Conservation (phyloP, 2,329 filamentous ascomycete species). For the Penicillium polonicum region DNA sequence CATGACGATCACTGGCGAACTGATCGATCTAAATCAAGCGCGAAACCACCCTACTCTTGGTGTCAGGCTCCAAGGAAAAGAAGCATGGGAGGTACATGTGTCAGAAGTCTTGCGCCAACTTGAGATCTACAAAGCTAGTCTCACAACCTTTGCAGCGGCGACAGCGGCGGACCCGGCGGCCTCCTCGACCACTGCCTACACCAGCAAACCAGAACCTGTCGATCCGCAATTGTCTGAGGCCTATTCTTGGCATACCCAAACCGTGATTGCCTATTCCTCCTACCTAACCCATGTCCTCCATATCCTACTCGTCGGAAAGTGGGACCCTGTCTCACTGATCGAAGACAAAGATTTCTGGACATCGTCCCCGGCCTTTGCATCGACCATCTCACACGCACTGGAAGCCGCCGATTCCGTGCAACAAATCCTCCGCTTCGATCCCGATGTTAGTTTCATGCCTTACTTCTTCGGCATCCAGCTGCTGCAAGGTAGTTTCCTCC, state of each 20-base stretch:
- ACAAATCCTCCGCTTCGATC: slow-evolving; percentile 85
- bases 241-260: slow-evolving; percentile 66
- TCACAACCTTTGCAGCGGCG: slow-evolving; percentile 48
- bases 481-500: slow-evolving; percentile 82
- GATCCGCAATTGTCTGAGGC: slow-evolving; percentile 34
- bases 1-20: slow-evolving; percentile 89
- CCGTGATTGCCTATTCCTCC: slow-evolving; percentile 83
- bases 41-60: slow-evolving; percentile 86
- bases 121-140: slow-evolving; percentile 74
- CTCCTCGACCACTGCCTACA: slow-evolving; percentile 51
- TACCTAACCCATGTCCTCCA: slow-evolving; percentile 93
- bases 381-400: slow-evolving; percentile 82
- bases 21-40: slow-evolving; percentile 86
- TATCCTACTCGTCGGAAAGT: slow-evolving; percentile 88
- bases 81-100: slow-evolving; percentile 77
- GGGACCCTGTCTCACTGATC: slow-evolving; percentile 90
- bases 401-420: slow-evolving; percentile 83
- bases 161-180: slow-evolving; percentile 28
- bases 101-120: slow-evolving; percentile 77
- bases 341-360: slow-evolving; percentile 95
- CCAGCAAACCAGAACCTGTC: slow-evolving; percentile 54
- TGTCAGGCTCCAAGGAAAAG: slow-evolving; percentile 66
- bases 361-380: slow-evolving; percentile 82
- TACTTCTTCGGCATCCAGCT: slow-evolving; percentile 96
- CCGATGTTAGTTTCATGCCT: slow-evolving; percentile 91